Conservation (phyloP, 495 filamentous ascomycete species). For the Lepidopterella palustris region DNA sequence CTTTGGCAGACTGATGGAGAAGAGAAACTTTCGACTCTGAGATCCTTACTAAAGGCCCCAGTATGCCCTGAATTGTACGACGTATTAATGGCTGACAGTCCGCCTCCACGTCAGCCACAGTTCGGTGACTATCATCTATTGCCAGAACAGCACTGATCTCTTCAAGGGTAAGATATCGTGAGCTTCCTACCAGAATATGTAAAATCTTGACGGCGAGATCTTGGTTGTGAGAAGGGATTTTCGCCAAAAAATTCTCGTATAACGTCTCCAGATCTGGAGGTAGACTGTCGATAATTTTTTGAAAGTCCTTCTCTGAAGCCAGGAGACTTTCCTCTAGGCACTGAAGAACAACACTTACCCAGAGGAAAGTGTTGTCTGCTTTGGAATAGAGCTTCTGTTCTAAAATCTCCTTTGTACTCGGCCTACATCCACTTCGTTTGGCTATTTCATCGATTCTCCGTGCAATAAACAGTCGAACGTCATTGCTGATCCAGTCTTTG, state of each 20-base stretch:
- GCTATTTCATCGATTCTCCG: constrained; percentile 7
- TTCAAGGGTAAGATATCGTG: constrained; percentile 10
- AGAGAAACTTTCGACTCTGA: constrained; percentile 12
- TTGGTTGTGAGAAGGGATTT: constrained; percentile 1
- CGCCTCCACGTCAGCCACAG: constrained; percentile 1
- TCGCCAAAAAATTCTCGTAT: constrained; percentile 4
- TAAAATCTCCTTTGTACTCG: not conserved
- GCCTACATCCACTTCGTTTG: not conserved
- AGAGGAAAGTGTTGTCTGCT: constrained; percentile 14
- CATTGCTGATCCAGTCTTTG: constrained; percentile 3
- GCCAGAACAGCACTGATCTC: constrained; percentile 11
- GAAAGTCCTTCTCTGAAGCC: constrained; percentile 3
- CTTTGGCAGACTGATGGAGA: constrained; percentile 20
- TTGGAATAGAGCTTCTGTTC: constrained; percentile 12
- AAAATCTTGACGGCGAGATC: constrained; percentile 9
- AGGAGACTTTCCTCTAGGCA: constrained; percentile 1
- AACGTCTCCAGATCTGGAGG: constrained; percentile 10
- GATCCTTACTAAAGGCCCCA: constrained; percentile 13
- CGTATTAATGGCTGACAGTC: constrained; percentile 1
- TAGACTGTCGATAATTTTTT: constrained; percentile 9
- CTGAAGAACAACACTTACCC: constrained; percentile 15
- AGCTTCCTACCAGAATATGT: constrained; percentile 12
- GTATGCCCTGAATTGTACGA: not conserved
- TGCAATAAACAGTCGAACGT: constrained; percentile 15
- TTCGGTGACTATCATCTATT: constrained; percentile 6